Base-by-base conservation (phyloP, 352 stramenopile species). In the Halophytophthora batemanensis region DNA sequence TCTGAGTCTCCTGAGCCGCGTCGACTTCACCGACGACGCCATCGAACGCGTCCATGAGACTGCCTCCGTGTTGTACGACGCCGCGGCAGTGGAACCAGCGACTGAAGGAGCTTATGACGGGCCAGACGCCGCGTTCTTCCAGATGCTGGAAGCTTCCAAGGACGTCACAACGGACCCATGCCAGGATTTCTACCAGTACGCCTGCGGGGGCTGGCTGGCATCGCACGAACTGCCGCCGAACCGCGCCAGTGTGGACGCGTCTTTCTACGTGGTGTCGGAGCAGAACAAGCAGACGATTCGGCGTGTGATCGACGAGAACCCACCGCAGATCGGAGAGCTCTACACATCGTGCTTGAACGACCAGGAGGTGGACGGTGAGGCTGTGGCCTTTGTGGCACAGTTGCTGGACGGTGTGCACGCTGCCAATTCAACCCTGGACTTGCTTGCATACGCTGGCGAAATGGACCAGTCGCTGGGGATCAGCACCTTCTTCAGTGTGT, bases 161-260 rank as follows among this genome's bases (percentile, higher is more conserved):
- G 77, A 90, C 54, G 45, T 50, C 31, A 61, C 50, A 1, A 62
- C 61, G 10, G 76, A 90, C 44, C 82, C 82, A 31, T 93, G 82
- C 48, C 58, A 77, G 2, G 77, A 93, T 39, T 93, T 93, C 50
- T 90, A 86, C 60, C 54, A 74, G 46, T 87, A 88, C 59, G 79
- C 81, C 15, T 90, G 82, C 45, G 79, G 76, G 17, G 74, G 77
- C 12, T 93, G 82, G 82, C 71, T 90, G 35, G 39, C 61, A n/a
- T 59, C 33, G 2, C 59, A 88, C 31, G 61, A 77, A 40, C 74
- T 91, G 21, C 71, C 77, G 31, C 46, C 57, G 18, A 67, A 83
- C 43, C 48, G 58, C n/a, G 47, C 74, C 5, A 53, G 34, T 6
- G 74, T 88, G 48, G 73, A 86, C 53, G 62, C 76, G 22, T 77